These are phyloP conservation scores for Eustoma russellianum DNA, from an alignment of 257 asterid genomes.

Conservation along the genomic window DNA sequence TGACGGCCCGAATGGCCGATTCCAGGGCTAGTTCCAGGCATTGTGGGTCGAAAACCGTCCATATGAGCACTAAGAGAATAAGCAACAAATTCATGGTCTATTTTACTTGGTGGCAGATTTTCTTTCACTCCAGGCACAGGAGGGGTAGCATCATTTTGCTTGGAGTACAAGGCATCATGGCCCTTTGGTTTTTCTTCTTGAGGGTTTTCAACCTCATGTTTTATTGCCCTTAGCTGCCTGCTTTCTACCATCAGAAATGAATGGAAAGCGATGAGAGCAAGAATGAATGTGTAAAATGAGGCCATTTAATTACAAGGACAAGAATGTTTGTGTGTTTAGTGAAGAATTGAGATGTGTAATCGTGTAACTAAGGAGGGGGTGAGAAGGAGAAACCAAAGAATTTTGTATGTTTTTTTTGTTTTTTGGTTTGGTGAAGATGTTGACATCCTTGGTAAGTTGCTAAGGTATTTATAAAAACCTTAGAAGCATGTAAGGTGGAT, in stretches of 20 bases:
- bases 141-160: conserved; percentile 7
- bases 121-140: conserved; percentile 2
- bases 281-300: conserved; percentile 18
- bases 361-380: conserved; percentile 1
- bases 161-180: conserved; percentile 6
- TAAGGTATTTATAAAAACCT: conserved; percentile 13
- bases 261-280: conserved; percentile 20
- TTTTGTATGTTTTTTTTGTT: not conserved
- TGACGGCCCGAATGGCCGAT: conserved; percentile 61
- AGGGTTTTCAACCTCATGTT: conserved; percentile 8
- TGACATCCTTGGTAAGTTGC: conserved; percentile 3
- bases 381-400: not conserved
- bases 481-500: not conserved
- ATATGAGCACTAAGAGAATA: not conserved
- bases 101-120: conserved; percentile 3
- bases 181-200: conserved; percentile 6
- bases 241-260: conserved; percentile 25
- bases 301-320: too few species aligned
- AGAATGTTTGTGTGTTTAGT: conserved; percentile 5
- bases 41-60: conserved; percentile 49
- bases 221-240: conserved; percentile 29
- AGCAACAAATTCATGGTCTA: too few species aligned
- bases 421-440: conserved; percentile 7
- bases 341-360: conserved; percentile 12
- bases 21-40: conserved; percentile 71